Evolutionary conservation across 2,329 filamentous ascomycete species (phyloP).

Genomic region (Pseudogymnoascus sp.): DNA sequence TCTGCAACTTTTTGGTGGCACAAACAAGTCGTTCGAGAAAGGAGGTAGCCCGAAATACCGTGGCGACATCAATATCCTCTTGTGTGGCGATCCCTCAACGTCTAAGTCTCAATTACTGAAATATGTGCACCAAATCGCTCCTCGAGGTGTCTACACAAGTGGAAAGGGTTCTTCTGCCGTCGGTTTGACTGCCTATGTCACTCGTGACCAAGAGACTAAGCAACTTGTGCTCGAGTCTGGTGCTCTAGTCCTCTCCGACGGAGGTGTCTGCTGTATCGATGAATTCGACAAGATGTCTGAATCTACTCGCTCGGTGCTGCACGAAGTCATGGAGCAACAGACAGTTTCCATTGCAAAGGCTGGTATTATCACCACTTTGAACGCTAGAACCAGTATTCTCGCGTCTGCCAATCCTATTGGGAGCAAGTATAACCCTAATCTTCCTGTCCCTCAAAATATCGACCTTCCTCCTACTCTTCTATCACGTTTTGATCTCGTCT

Average conservation of each 20-base stretch:
- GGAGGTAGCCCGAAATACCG: conserved; percentile 91
- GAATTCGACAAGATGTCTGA: conserved; percentile 79
- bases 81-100: conserved; percentile 95
- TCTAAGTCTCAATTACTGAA: conserved; percentile 90
- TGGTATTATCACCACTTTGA: conserved; percentile 78
- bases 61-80: conserved; percentile 93
- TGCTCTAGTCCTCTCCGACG: conserved; percentile 65
- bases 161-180: conserved; percentile 71
- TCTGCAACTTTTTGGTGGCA: conserved; percentile 91
- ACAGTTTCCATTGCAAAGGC: conserved; percentile 73
- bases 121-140: conserved; percentile 96
- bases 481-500: conserved; percentile 93
- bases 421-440: conserved; percentile 91
- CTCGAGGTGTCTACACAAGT: conserved; percentile 72
- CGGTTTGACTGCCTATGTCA: conserved; percentile 70
- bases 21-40: conserved; percentile 96
- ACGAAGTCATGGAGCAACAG: conserved; percentile 78
- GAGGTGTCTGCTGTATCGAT: conserved; percentile 70
- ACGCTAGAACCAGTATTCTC: conserved; percentile 89
- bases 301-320: conserved; percentile 62
- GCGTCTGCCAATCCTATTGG: conserved; percentile 97
- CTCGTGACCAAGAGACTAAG: conserved; percentile 64
- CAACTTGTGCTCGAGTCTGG: conserved; percentile 69
- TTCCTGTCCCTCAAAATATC: conserved; percentile 96
- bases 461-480: conserved; percentile 91